Evolutionary conservation across 2,329 filamentous ascomycete species (phyloP).

Genomic region (Venturia carpophila): DNA sequence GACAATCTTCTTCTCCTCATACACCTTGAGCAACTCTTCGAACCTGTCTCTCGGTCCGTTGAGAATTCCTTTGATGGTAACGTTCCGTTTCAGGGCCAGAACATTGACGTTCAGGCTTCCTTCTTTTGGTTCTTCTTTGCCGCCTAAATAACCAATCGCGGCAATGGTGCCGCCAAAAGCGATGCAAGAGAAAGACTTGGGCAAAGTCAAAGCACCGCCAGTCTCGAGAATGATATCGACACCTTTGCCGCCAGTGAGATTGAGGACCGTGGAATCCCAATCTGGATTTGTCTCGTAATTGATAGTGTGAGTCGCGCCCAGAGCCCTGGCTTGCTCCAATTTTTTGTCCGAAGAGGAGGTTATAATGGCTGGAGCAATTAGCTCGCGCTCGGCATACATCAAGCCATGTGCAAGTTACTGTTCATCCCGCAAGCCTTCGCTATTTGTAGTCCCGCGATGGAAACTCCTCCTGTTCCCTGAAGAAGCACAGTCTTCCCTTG

Average conservation of each 20-base stretch:
- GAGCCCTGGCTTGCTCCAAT: constrained; percentile 46
- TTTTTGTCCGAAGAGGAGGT: constrained; percentile 46
- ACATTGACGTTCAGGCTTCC: constrained; percentile 15
- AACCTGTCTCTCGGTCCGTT: constrained; percentile 50
- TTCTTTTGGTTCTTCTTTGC: constrained; percentile 23
- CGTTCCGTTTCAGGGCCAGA: constrained; percentile 17
- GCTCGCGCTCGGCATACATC: too few species aligned
- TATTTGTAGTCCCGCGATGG: constrained; percentile 53
- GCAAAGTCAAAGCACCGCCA: constrained; percentile 38
- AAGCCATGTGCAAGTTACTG: constrained; percentile 29
- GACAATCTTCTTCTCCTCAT: constrained; percentile 52
- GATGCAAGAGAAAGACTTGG: constrained; percentile 44
- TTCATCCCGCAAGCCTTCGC: constrained; percentile 46
- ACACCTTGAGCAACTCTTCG: constrained; percentile 51
- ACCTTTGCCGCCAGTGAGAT: constrained; percentile 45
- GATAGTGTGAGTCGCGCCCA: constrained; percentile 52
- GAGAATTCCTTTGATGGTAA: constrained; percentile 45
- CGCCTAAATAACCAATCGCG: constrained; percentile 50
- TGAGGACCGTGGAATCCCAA: constrained; percentile 49
- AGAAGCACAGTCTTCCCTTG: constrained; percentile 48
- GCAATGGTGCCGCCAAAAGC: constrained; percentile 48
- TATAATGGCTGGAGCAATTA: constrained; percentile 28
- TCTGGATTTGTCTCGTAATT: constrained; percentile 31
- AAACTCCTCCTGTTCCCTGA: constrained; percentile 64
- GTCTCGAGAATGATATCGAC: constrained; percentile 59